These are phyloP conservation scores for Coleophoma eucalyptorum DNA, from an alignment of 2,329 filamentous ascomycete species.

Conservation along the genomic window DNA sequence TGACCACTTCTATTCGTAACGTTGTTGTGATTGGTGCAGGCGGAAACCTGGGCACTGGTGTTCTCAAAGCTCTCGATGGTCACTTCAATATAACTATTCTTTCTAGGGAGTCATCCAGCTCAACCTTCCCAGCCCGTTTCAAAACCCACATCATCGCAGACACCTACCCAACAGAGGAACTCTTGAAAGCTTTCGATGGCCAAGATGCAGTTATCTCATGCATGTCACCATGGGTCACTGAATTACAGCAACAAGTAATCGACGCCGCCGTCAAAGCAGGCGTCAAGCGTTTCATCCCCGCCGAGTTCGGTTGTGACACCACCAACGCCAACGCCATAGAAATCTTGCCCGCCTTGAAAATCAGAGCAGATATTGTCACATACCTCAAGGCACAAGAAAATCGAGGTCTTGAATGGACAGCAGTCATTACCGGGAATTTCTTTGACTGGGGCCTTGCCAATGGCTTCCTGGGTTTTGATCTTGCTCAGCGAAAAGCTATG, in stretches of 20 bases:
- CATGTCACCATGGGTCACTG: slow-evolving; percentile 29
- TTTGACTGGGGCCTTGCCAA: slow-evolving; percentile 22
- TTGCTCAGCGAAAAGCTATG: slow-evolving; percentile 23
- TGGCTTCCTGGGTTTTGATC: slow-evolving; percentile 28
- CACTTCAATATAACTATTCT: too few species aligned
- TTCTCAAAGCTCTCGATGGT: too few species aligned
- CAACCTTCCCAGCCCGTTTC: too few species aligned
- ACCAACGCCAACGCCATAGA: slow-evolving; percentile 4
- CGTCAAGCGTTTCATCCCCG: slow-evolving; percentile 54
- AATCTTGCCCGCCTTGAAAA: slow-evolving; percentile 22
- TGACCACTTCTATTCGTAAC: too few species aligned
- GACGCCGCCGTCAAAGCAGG: slow-evolving; percentile 53
- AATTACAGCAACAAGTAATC: slow-evolving; percentile 48
- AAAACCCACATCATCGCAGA: too few species aligned
- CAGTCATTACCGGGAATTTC: slow-evolving; percentile 21
- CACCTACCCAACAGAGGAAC: too few species aligned
- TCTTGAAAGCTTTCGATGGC: slow-evolving; percentile 21
- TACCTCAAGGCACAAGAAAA: slow-evolving; percentile 21
- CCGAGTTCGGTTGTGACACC: slow-evolving; percentile 41
- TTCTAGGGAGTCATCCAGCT: too few species aligned
- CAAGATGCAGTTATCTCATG: slow-evolving; percentile 37
- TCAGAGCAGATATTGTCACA: slow-evolving; percentile 30
- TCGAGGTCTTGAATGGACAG: slow-evolving; percentile 26
- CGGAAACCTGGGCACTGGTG: too few species aligned
- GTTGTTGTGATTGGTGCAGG: too few species aligned